Evolutionary conservation across 371 early-diverging fungal species (phyloP).

Genomic region (Mucor saturninus): DNA sequence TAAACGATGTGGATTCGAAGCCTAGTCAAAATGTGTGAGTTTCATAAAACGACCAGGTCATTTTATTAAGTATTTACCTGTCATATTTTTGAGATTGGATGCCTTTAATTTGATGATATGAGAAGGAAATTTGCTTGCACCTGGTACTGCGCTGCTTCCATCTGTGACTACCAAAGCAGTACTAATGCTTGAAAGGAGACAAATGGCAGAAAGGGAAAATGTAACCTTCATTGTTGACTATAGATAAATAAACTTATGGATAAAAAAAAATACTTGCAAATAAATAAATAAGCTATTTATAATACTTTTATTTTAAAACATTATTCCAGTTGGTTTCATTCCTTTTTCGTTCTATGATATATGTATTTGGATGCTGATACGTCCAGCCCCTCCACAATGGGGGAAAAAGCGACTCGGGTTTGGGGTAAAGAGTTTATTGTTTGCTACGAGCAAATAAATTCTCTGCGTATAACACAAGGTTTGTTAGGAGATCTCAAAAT

Average conservation of each 20-base stretch:
- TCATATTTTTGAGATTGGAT: slow-evolving; percentile 9
- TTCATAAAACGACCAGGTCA: neutral
- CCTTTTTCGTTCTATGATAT: neutral
- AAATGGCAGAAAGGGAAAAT: slow-evolving; percentile 12
- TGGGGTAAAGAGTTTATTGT: neutral
- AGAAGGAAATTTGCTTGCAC: slow-evolving; percentile 5
- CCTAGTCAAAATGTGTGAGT: slow-evolving; percentile 8
- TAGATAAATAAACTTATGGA: slow-evolving; percentile 1
- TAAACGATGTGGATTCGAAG: slow-evolving; percentile 23
- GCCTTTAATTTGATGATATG: slow-evolving; percentile 30
- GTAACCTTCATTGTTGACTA: slow-evolving; percentile 5
- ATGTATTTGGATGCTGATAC: neutral
- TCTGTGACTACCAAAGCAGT: neutral
- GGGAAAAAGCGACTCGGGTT: no score
- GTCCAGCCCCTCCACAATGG: neutral
- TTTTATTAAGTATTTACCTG: slow-evolving; percentile 3
- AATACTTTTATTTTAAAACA: neutral
- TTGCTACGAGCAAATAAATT: slow-evolving; percentile 1
- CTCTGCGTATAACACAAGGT: neutral
- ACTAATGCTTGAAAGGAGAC: slow-evolving; percentile 8
- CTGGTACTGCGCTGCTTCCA: neutral
- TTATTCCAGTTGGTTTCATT: neutral
- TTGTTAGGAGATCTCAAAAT: neutral
- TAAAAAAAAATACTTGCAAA: neutral
- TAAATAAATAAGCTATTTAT: slow-evolving; percentile 5